Evolutionary conservation across 2,329 filamentous ascomycete species (phyloP).

Genomic region (Penicillium hordei): DNA sequence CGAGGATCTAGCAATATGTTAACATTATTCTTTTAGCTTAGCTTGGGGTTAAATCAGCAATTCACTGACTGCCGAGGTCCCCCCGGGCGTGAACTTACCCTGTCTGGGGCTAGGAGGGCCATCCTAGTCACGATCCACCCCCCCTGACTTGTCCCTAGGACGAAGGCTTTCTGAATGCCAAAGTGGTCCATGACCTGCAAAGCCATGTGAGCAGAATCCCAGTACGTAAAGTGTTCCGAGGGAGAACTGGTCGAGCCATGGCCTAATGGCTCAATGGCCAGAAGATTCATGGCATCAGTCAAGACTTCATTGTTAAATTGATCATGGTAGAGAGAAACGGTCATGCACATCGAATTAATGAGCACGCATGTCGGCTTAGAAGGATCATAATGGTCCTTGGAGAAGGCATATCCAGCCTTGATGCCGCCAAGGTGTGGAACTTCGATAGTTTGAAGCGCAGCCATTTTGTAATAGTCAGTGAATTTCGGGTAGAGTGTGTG

Average conservation of each 20-base stretch:
- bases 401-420: constrained; percentile 49
- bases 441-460: constrained; percentile 34
- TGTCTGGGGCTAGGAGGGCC: neutral
- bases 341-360: constrained; percentile 53
- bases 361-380: constrained; percentile 53
- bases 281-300: constrained; percentile 46
- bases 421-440: constrained; percentile 54
- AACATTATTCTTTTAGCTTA: neutral
- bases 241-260: constrained; percentile 51
- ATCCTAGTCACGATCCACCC: constrained; percentile 1
- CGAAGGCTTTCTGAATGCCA: constrained; percentile 47
- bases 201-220: constrained; percentile 55
- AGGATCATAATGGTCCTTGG: constrained; percentile 47
- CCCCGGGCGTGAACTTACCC: neutral
- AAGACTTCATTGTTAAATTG: constrained; percentile 41
- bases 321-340: constrained; percentile 44
- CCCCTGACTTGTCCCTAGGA: constrained; percentile 31
- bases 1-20: constrained; percentile 43
- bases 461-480: constrained; percentile 14
- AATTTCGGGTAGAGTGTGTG: neutral
- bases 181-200: constrained; percentile 55
- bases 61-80: neutral
- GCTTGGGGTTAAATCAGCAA: neutral
- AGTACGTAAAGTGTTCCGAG: constrained; percentile 53
- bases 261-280: constrained; percentile 55